phyloP scores from a whole-genome alignment of 768 basidiomycete genomes.

The Suillus plorans region DNA sequence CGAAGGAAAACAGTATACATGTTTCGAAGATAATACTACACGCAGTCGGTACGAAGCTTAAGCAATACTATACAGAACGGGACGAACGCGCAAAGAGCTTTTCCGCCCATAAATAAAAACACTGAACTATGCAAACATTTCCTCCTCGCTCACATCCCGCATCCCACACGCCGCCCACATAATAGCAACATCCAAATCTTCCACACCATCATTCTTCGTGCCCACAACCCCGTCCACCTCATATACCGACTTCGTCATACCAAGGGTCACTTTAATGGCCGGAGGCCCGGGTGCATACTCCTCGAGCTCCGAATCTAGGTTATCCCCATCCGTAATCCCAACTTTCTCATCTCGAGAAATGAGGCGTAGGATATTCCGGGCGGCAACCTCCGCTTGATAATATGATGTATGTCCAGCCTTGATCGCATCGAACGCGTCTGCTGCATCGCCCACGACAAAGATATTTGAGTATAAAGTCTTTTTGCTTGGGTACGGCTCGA shows the following conservation, averaged over 20 bases:
- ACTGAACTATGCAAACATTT: slow-evolving; percentile 20
- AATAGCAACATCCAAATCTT: slow-evolving; percentile 46
- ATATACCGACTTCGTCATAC: slow-evolving; percentile 50
- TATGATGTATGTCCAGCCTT: slow-evolving; percentile 60
- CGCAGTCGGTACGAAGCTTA: too few relatives aligned
- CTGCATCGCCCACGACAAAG: slow-evolving; percentile 63
- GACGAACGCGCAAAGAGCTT: too few relatives aligned
- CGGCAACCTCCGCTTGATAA: slow-evolving; percentile 52
- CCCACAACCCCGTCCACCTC: slow-evolving; percentile 47
- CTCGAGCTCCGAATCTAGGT: slow-evolving; percentile 29
- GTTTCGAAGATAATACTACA: too few relatives aligned
- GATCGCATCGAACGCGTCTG: slow-evolving; percentile 64
- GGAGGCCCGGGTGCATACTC: slow-evolving; percentile 46
- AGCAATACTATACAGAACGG: too few relatives aligned
- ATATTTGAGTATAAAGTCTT: slow-evolving; percentile 48
- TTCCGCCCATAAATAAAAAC: too few relatives aligned
- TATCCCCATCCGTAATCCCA: neutral
- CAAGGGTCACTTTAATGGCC: slow-evolving; percentile 64
- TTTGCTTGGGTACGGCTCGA: slow-evolving; percentile 1
- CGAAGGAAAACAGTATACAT: too few relatives aligned
- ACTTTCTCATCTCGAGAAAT: slow-evolving; percentile 27
- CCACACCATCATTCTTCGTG: slow-evolving; percentile 40
- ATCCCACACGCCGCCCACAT: slow-evolving; percentile 51
- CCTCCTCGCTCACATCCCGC: slow-evolving; percentile 34
- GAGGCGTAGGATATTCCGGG: slow-evolving; percentile 50